A percentile compares a stretch with the other conserved stretches of the same genome.
Conservation (phyloP, 208 protist genomes). For the Leishmania tarentolae region DNA sequence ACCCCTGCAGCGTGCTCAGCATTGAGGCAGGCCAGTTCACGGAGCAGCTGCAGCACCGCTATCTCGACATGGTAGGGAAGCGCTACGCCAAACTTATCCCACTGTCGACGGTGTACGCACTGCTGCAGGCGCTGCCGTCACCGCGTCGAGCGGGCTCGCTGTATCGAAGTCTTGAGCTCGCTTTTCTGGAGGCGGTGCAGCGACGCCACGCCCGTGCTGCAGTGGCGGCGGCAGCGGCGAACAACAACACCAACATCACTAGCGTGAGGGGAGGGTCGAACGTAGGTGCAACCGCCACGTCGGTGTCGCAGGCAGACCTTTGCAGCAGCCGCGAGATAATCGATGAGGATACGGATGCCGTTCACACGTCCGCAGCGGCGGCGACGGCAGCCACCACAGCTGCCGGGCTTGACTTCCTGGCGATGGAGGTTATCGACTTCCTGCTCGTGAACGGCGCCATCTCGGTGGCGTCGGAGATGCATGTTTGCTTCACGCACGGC, state of each 20-base stretch:
- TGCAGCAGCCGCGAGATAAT: conserved; percentile 6
- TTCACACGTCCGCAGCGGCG: conserved; percentile 2
- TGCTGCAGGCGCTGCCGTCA: conserved; percentile 44
- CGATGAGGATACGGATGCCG: conserved; percentile 8
- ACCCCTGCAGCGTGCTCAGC: conserved; percentile 68
- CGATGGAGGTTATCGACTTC: conserved; percentile 76
- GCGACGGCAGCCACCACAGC: conserved; percentile 27
- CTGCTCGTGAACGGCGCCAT: conserved; percentile 56
- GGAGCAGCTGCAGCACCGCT: conserved; percentile 48
- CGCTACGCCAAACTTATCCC: conserved; percentile 61
- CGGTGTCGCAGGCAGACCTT: neutral
- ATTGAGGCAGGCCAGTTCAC: conserved; percentile 44
- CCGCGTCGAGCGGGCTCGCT: conserved; percentile 69
- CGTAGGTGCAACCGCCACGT: neutral
- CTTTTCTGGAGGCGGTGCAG: conserved; percentile 45
- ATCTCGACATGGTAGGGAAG: conserved; percentile 50
- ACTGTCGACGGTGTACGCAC: conserved; percentile 42
- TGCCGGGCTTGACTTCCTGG: conserved; percentile 52
- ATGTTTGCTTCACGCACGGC: conserved; percentile 70
- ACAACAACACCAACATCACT: conserved; percentile 4
- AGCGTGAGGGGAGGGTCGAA: neutral
- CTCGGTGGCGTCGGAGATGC: conserved; percentile 55
- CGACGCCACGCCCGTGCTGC: conserved; percentile 27
- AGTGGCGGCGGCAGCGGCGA: conserved; percentile 22
- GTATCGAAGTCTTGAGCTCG: conserved; percentile 61